Percentiles rank a stretch among this genome's conserved stretches.
Conservation (phyloP, 257 asterid genomes). For the Vinca minor region DNA sequence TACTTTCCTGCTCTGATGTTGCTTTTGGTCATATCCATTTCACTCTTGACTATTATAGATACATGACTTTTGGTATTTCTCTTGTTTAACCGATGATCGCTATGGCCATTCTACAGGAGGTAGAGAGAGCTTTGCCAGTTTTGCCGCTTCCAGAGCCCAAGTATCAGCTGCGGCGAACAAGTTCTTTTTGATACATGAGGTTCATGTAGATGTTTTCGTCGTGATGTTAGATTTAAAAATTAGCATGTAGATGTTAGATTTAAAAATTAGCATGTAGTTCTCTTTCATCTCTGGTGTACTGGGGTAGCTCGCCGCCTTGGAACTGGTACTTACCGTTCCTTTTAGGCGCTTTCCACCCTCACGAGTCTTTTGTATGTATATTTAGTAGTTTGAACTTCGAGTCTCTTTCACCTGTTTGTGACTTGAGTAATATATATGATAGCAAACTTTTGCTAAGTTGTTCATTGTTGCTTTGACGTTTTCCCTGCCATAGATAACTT, state of each 20-base stretch:
- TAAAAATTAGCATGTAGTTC: neutral
- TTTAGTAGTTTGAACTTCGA: slow-evolving; percentile 1
- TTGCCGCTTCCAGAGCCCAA: slow-evolving; percentile 35
- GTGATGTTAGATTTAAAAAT: neutral
- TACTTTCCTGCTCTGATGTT: neutral
- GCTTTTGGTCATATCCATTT: neutral
- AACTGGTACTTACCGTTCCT: neutral
- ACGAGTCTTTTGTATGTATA: slow-evolving; percentile 1
- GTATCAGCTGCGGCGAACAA: slow-evolving; percentile 42
- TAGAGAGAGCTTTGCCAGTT: slow-evolving; percentile 27
- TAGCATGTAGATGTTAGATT: slow-evolving; percentile 2
- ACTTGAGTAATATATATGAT: neutral
- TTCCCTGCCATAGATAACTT: too few species aligned
- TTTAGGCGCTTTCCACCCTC: neutral
- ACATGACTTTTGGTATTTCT: neutral
- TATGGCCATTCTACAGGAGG: slow-evolving; percentile 22
- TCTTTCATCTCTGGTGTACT: slow-evolving; percentile 1
- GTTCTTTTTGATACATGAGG: slow-evolving; percentile 30
- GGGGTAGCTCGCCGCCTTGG: neutral
- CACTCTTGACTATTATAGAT: too few species aligned
- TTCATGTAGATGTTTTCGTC: slow-evolving; percentile 14
- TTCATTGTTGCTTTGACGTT: too few species aligned
- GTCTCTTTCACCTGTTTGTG: neutral
- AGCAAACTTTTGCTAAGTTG: neutral
- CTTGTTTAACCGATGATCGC: neutral